Conservation (phyloP, 179 eudicot species). For the Beta lomatogona region DNA sequence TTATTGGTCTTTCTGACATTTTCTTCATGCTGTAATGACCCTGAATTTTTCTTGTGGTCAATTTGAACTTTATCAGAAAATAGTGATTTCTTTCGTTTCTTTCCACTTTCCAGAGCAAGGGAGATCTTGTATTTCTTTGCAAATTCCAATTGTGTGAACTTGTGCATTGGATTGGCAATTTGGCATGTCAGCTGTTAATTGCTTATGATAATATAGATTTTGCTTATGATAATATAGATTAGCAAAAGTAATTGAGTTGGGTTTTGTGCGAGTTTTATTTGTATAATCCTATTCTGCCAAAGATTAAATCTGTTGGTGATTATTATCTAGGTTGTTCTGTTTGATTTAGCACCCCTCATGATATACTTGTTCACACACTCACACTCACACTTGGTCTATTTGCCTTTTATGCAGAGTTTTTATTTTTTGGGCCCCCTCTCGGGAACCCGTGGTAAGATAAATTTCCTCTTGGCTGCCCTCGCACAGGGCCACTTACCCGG, state of each 20-base stretch:
- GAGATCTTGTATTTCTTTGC: not conserved
- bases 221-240: no score
- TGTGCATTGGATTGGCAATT: not conserved
- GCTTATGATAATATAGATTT: not conserved
- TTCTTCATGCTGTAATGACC: conserved; percentile 5
- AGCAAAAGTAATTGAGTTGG: no score
- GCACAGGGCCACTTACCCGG: no score
- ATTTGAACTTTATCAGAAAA: not conserved
- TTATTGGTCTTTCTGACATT: not conserved
- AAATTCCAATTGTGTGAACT: not conserved
- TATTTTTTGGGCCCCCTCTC: no score
- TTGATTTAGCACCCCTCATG: not conserved
- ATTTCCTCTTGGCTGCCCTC: no score
- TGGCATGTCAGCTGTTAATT: not conserved
- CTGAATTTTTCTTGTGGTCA: conserved; percentile 20
- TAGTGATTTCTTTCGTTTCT: not conserved
- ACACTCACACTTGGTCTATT: not conserved
- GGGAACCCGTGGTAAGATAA: no score
- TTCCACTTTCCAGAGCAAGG: not conserved
- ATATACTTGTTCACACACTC: not conserved
- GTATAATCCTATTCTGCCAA: not conserved
- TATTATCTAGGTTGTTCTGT: not conserved
- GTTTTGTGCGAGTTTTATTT: not conserved
- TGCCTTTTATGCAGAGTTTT: no score
- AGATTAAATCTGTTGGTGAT: not conserved